Evolutionary conservation across 306 rosid genomes (phyloP).

Genomic region (Pachyrhizus erosus): DNA sequence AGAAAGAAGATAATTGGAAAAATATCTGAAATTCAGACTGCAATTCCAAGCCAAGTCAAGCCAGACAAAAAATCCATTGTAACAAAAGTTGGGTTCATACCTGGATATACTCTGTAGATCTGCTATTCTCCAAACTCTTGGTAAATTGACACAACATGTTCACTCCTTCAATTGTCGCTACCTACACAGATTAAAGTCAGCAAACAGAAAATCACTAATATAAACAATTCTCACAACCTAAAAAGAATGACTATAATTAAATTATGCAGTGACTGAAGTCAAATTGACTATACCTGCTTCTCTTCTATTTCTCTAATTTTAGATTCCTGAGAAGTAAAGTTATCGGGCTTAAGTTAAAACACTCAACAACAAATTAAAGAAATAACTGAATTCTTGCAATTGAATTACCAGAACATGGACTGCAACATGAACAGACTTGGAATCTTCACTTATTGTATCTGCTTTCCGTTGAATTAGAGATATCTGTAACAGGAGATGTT

Average conservation of each 20-base stretch:
- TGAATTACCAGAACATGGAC: conserved; percentile 67
- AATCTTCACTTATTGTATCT: conserved; percentile 52
- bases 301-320: conserved; percentile 73
- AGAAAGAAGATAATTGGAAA: conserved; percentile 19
- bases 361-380: neutral
- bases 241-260: conserved; percentile 9
- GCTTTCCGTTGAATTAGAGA: conserved; percentile 55
- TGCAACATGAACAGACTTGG: conserved; percentile 58
- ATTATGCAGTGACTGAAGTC: neutral
- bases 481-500: conserved; percentile 56
- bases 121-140: conserved; percentile 53
- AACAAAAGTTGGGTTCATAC: conserved; percentile 48
- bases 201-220: conserved; percentile 28
- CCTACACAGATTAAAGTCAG: conserved; percentile 53
- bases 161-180: conserved; percentile 61
- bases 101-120: conserved; percentile 62
- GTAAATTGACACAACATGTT: conserved; percentile 59
- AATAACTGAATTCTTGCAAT: conserved; percentile 26
- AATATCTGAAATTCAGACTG: conserved; percentile 1
- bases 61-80: neutral
- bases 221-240: conserved; percentile 26
- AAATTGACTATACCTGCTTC: conserved; percentile 72
- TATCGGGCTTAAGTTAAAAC: conserved; percentile 37
- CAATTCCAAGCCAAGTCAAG: conserved; percentile 36
- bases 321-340: conserved; percentile 63